These are phyloP conservation scores for Madurella fahalii DNA, from an alignment of 2,329 filamentous ascomycete genomes.

Conservation along the genomic window DNA sequence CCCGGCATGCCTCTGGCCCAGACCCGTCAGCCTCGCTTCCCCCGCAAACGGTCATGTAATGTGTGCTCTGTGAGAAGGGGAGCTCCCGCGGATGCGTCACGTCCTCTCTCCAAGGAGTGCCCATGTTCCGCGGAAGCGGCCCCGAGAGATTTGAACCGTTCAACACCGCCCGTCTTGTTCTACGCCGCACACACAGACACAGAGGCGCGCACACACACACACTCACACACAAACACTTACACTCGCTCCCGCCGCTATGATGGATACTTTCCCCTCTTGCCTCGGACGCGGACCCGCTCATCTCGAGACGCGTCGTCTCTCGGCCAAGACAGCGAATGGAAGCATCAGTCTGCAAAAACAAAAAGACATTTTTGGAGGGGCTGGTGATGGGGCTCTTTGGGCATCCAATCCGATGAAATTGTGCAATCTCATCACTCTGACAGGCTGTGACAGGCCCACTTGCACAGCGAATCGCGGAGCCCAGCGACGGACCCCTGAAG, in stretches of 20 bases:
- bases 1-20: not conserved
- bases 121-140: no score
- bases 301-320: not conserved
- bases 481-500: slow-evolving; percentile 11
- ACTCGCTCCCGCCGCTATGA: not conserved
- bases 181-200: no score
- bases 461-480: slow-evolving; percentile 29
- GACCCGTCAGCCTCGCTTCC: no score
- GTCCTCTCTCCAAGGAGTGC: no score
- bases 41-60: no score
- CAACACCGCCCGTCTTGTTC: no score
- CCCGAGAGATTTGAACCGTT: no score
- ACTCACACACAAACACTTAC: no score
- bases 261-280: not conserved
- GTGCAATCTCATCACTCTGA: slow-evolving; percentile 30
- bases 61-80: no score
- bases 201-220: no score
- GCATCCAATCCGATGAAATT: slow-evolving; percentile 31
- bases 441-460: slow-evolving; percentile 25
- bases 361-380: slow-evolving; percentile 1
- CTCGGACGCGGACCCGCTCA: not conserved
- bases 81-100: no score
- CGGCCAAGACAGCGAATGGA: slow-evolving; percentile 11
- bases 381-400: slow-evolving; percentile 14
- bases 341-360: slow-evolving; percentile 6